Evolutionary conservation across 176 grass and related monocot species (phyloP).

Genomic region (Carex littledalei): DNA sequence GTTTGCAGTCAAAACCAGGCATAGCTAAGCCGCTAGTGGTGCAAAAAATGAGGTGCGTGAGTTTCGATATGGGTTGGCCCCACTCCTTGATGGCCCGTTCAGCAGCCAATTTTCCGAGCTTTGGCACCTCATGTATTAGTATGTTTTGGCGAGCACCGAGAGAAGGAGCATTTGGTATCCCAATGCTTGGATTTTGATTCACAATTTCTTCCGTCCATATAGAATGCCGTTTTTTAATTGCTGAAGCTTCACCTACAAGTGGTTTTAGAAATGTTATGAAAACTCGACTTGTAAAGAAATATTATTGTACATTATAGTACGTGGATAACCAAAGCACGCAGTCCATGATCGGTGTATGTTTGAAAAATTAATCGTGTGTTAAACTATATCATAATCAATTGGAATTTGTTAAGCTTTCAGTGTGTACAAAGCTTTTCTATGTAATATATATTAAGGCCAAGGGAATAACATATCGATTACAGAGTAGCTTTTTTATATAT

Average conservation of each 20-base stretch:
- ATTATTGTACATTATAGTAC: background rate
- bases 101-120: background rate
- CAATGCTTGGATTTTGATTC: background rate
- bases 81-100: background rate
- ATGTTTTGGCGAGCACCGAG: background rate
- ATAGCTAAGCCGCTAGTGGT: background rate
- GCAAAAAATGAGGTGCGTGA: background rate
- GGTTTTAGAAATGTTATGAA: background rate
- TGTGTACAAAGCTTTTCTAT: background rate
- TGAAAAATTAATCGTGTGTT: background rate
- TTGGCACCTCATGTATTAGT: background rate
- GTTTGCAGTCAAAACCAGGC: background rate
- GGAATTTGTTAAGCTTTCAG: background rate
- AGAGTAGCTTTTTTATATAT: background rate
- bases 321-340: background rate
- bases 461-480: background rate
- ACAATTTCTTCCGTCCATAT: background rate
- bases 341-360: background rate
- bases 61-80: background rate
- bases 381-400: background rate
- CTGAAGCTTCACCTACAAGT: background rate
- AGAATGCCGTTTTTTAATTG: background rate
- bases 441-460: background rate
- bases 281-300: background rate
- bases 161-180: background rate